Percentiles rank a stretch among this genome's conserved stretches.
Evolutionary conservation across 345 rosid species (phyloP).

Genomic region (Eutrema yunnanense): DNA sequence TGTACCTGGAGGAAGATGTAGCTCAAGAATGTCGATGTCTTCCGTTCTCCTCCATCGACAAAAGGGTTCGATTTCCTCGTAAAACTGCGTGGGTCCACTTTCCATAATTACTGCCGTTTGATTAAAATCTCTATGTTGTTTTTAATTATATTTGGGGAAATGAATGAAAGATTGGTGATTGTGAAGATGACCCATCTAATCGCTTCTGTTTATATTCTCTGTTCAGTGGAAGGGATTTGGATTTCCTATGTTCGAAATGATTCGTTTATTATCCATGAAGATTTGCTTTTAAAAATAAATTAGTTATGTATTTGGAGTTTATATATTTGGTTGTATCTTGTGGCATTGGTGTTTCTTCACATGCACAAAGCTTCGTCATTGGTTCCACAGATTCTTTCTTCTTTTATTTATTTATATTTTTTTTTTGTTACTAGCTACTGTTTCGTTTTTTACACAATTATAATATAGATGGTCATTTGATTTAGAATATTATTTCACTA

Average conservation of each 20-base stretch:
- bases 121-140: neutral
- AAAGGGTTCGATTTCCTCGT: constrained; percentile 46
- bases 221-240: too few species aligned
- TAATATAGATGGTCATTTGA: too few species aligned
- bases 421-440: neutral
- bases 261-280: neutral
- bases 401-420: neutral
- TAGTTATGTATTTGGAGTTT: neutral
- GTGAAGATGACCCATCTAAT: neutral
- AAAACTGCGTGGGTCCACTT: neutral
- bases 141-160: neutral
- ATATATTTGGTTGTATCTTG: constrained; percentile 12
- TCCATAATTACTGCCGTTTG: constrained; percentile 3
- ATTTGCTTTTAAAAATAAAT: neutral
- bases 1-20: constrained; percentile 42
- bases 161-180: constrained; percentile 1
- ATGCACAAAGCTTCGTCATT: constrained; percentile 12
- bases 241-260: too few species aligned
- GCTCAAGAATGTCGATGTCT: constrained; percentile 32
- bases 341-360: constrained; percentile 29
- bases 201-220: neutral
- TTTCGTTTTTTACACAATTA: too few species aligned
- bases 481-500: too few species aligned
- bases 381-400: neutral
- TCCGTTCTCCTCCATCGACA: constrained; percentile 39